A percentile compares a stretch with the other conserved stretches of the same genome.
These are phyloP conservation scores for Kluyveromyces starmeri DNA, from an alignment of 805 yeast species.

Conservation along the genomic window DNA sequence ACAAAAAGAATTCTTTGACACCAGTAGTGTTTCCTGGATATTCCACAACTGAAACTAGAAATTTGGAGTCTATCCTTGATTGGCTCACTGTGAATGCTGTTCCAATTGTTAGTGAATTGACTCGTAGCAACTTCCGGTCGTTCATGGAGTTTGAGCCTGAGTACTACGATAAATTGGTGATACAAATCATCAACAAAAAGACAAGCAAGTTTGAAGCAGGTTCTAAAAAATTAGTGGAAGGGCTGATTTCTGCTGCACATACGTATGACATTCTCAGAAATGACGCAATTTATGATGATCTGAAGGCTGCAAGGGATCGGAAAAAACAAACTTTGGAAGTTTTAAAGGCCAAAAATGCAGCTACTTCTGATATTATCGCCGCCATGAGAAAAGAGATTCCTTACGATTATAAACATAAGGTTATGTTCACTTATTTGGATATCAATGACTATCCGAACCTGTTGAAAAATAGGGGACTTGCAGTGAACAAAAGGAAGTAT, in stretches of 20 bases:
- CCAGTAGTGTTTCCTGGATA: conserved; percentile 50
- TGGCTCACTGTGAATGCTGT: conserved; percentile 42
- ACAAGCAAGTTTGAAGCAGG: conserved; percentile 17
- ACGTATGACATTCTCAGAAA: conserved; percentile 40
- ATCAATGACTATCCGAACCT: conserved; percentile 30
- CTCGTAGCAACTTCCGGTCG: conserved; percentile 25
- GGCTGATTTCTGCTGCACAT: conserved; percentile 32
- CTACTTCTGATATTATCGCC: conserved; percentile 35
- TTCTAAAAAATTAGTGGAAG: conserved; percentile 17
- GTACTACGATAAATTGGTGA: conserved; percentile 14
- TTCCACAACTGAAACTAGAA: conserved; percentile 56
- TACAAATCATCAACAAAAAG: conserved; percentile 17
- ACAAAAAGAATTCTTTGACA: conserved; percentile 47
- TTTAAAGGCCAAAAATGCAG: conserved; percentile 37
- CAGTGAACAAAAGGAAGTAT: conserved; percentile 21
- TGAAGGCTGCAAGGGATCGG: conserved; percentile 30
- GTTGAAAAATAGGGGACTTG: conserved; percentile 17
- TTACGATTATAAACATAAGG: conserved; percentile 35
- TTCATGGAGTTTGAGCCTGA: conserved; percentile 14
- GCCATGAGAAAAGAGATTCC: conserved; percentile 43
- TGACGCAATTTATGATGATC: conserved; percentile 31
- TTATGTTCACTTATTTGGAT: conserved; percentile 45
- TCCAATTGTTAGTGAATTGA: conserved; percentile 48
- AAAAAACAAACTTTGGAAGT: conserved; percentile 38
- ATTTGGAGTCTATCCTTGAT: conserved; percentile 35